These are phyloP conservation scores for Fusarium euwallaceae DNA, from an alignment of 2,329 filamentous ascomycete genomes.

Conservation along the genomic window DNA sequence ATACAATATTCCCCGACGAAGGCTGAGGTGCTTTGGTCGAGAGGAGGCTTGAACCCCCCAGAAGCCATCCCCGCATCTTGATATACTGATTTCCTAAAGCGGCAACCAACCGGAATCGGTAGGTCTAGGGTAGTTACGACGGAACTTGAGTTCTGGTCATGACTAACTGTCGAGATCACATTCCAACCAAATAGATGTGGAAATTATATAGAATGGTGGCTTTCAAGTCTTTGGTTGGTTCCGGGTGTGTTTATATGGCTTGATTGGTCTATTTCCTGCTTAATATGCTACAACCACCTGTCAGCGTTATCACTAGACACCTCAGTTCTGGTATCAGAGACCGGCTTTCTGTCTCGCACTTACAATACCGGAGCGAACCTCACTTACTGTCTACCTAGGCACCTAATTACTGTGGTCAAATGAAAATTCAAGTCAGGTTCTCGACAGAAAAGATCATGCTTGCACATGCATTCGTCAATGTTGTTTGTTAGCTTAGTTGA, in stretches of 20 bases:
- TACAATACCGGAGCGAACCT: neutral
- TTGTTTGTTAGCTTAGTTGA: neutral
- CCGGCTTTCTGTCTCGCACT: neutral
- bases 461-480: neutral
- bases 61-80: neutral
- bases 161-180: neutral
- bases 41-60: neutral
- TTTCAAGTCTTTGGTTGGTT: neutral
- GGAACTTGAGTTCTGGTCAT: neutral
- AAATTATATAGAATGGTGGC: neutral
- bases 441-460: neutral
- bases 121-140: conserved; percentile 26
- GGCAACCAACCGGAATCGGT: conserved; percentile 2
- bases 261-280: neutral
- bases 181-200: neutral
- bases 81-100: conserved; percentile 17
- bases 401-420: neutral
- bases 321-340: neutral
- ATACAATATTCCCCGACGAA: neutral
- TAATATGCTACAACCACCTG: neutral
- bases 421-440: neutral
- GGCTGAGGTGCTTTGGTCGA: neutral
- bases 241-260: neutral
- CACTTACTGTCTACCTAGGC: no score
- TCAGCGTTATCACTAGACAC: neutral